Base-by-base conservation (phyloP, 2,329 filamentous ascomycete species). In the Phaeosphaeriaceae sp. region DNA sequence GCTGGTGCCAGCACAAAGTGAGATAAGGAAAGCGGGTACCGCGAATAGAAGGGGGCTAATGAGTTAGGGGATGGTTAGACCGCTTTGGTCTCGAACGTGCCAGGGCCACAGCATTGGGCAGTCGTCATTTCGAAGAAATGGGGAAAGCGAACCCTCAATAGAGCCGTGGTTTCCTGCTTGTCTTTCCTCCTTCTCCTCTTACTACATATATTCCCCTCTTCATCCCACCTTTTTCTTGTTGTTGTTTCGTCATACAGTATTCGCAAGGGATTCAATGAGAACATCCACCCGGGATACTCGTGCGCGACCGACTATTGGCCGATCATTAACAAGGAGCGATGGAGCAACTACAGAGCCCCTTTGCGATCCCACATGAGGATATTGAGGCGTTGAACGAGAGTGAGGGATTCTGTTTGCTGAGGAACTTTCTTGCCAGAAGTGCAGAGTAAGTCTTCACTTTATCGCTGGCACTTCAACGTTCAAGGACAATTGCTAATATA, bases 371-470 rank as follows among this genome's bases (percentile, higher is more conserved):
- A 56, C 67, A 63, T 59, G 77, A 81, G 48, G 79, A 82, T 58
- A 66, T 81, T 17, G 74, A 78, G 22, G 67, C 70, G 11, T 67
- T 83, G 23, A 67, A 70, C 28, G 64, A 72, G 15, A 80, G 78
- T 7, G 71, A 80, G 49, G 80, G 79, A 0, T 83, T 84, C 67
- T 70, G 66, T 42, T 74, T 83, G 49, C 64, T 84, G 62, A 72
- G 81, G 53, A 68, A 72, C 26, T 80, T 79, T 61, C 75, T 84
- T 8, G 75, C 78, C 1, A 66, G 72, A 32, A 74, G 79, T 58
- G 77, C 76, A 47, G 58, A 78, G 80, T 72, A 78, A 68, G 78
- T 78, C 64, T 10, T 49, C 23, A 28, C 52, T 47, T 9, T 32
- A 24, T 42, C 48, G 53, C 54, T 44, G 26, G 48, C 51, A n/a